Conservation (phyloP, 768 basidiomycete genomes). For the Hypholoma sublateritium region DNA sequence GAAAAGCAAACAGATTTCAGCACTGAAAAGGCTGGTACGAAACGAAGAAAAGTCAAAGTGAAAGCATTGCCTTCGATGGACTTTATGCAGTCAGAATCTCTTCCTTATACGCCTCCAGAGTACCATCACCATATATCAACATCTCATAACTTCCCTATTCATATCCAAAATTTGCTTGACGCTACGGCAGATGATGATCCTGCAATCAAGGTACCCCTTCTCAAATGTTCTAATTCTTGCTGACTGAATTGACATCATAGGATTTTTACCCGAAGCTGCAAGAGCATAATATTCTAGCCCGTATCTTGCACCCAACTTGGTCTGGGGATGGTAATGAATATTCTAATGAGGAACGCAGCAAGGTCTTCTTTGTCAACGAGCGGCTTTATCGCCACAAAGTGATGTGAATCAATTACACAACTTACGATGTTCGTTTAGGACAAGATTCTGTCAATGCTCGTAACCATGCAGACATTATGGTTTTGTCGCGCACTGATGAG, state of each 20-base stretch:
- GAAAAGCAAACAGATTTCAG: no score
- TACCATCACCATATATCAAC: conserved; percentile 16
- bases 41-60: not conserved
- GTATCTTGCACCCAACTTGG: conserved; percentile 27
- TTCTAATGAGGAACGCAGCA: not conserved
- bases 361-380: not conserved
- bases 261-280: conserved; percentile 21
- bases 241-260: not conserved
- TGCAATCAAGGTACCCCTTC: not conserved
- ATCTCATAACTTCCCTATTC: not conserved
- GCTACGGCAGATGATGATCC: not conserved
- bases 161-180: not conserved
- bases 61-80: not conserved
- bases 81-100: conserved; percentile 2
- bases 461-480: no score
- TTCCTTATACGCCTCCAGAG: conserved; percentile 13
- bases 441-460: no score
- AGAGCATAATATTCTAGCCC: conserved; percentile 18
- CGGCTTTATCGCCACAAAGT: conserved; percentile 28
- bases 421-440: no score
- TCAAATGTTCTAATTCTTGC: not conserved
- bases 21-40: not conserved
- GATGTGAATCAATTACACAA: conserved; percentile 33
- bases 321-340: conserved; percentile 26
- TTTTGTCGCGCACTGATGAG: conserved; percentile 10